Evolutionary conservation across 352 stramenopile genomes (phyloP).

Genomic region (Phytophthora nicotianae): DNA sequence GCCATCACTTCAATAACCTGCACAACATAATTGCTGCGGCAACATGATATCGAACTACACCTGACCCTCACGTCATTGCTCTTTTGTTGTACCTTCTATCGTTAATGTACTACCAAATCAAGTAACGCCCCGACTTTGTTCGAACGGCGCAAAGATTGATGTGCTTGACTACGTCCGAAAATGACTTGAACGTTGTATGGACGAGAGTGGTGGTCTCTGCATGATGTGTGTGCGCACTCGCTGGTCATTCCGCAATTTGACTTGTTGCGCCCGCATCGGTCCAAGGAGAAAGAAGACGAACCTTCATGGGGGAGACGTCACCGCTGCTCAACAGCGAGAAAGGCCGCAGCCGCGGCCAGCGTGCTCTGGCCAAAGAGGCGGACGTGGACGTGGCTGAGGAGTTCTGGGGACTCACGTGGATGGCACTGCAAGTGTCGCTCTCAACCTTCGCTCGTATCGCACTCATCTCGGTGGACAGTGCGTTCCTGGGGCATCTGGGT

Average conservation of each 20-base stretch:
- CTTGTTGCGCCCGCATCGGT: not conserved
- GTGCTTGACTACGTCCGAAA: not conserved
- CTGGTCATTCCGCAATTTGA: slow-evolving; percentile 24
- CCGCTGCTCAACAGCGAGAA: slow-evolving; percentile 16
- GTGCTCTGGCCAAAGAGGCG: slow-evolving; percentile 30
- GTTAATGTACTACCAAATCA: not conserved
- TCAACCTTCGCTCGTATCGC: slow-evolving; percentile 79
- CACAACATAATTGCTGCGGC: too few relatives aligned
- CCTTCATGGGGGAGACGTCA: slow-evolving; percentile 23
- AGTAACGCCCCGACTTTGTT: not conserved
- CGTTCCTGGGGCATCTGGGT: slow-evolving; percentile 78
- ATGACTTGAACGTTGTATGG: not conserved
- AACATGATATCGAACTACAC: too few relatives aligned
- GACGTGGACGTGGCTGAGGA: slow-evolving; percentile 60
- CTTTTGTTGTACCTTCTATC: not conserved
- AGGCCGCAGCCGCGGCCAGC: not conserved
- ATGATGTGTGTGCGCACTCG: slow-evolving; percentile 22
- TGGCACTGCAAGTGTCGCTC: slow-evolving; percentile 82
- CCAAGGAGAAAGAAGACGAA: slow-evolving; percentile 7
- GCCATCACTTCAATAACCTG: not conserved
- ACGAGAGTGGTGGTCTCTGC: not conserved
- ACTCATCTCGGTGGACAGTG: slow-evolving; percentile 78
- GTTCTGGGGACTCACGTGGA: slow-evolving; percentile 70
- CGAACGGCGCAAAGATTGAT: not conserved
- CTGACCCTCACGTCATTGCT: too few relatives aligned